A percentile compares a stretch with the other conserved stretches of the same genome.
phyloP scores from a whole-genome alignment of 1,139 yeast species.

The Saccharomyces hybrid region DNA sequence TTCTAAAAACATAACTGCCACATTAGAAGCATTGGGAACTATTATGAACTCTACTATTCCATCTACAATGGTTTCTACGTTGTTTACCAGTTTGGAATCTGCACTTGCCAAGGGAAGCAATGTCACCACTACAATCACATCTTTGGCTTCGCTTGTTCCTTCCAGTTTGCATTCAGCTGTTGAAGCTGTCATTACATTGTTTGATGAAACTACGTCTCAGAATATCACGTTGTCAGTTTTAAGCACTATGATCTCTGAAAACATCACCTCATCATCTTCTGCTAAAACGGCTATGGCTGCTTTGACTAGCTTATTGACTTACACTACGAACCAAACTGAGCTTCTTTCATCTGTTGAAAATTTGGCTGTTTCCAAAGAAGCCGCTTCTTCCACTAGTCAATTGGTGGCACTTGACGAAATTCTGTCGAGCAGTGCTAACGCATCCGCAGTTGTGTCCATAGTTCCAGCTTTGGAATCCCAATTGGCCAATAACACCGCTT shows the following conservation, averaged over 20 bases:
- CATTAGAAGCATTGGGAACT: slow-evolving; percentile 25
- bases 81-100: not conserved
- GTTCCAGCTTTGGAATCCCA: slow-evolving; percentile 17
- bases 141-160: slow-evolving; percentile 12
- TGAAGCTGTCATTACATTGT: slow-evolving; percentile 12
- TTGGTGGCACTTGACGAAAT: slow-evolving; percentile 21
- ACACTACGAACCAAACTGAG: slow-evolving; percentile 18
- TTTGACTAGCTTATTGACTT: slow-evolving; percentile 14
- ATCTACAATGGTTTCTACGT: slow-evolving; percentile 2
- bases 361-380: slow-evolving; percentile 18
- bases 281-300: slow-evolving; percentile 21
- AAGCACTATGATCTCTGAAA: slow-evolving; percentile 17
- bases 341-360: slow-evolving; percentile 17
- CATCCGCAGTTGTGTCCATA: slow-evolving; percentile 18
- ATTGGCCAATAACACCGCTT: slow-evolving; percentile 12
- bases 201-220: slow-evolving; percentile 12
- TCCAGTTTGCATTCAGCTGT: slow-evolving; percentile 9
- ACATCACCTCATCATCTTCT: slow-evolving; percentile 19
- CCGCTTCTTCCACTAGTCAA: slow-evolving; percentile 22
- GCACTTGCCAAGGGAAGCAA: slow-evolving; percentile 4
- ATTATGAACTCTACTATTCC: slow-evolving; percentile 17
- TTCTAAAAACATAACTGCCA: slow-evolving; percentile 26
- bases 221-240: slow-evolving; percentile 20
- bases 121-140: slow-evolving; percentile 10
- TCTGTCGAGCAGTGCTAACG: slow-evolving; percentile 20